These are phyloP conservation scores for Solanum megistacrolobum DNA, from an alignment of 257 asterid genomes.

Conservation along the genomic window DNA sequence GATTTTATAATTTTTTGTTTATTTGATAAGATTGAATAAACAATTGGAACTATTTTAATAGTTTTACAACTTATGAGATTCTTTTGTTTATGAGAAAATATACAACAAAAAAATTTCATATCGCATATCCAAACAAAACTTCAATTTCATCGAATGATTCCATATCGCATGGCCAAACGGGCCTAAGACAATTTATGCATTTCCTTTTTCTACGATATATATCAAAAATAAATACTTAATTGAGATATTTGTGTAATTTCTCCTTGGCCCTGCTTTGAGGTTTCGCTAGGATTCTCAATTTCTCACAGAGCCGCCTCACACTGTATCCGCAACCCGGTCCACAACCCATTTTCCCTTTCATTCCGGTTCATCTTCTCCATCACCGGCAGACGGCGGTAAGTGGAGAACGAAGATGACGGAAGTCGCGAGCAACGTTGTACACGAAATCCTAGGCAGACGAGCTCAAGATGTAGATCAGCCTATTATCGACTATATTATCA, in stretches of 20 bases:
- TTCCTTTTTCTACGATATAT: neutral
- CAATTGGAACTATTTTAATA: too few relatives aligned
- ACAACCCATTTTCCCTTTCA: neutral
- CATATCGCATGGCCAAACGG: too few relatives aligned
- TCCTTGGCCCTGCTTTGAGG: neutral
- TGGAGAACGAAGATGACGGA: conserved; percentile 49
- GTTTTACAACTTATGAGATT: too few relatives aligned
- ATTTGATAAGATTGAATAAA: too few relatives aligned
- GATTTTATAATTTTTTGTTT: too few relatives aligned
- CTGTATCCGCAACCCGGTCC: neutral
- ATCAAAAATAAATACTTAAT: neutral
- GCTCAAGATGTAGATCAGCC: conserved; percentile 78
- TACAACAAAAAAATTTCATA: too few relatives aligned
- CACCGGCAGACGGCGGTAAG: neutral
- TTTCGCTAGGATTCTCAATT: neutral
- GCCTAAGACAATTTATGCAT: neutral
- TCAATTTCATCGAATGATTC: too few relatives aligned
- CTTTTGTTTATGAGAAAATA: too few relatives aligned
- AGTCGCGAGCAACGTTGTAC: conserved; percentile 78
- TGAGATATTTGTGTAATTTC: neutral
- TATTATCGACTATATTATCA: conserved; percentile 75
- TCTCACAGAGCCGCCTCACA: neutral
- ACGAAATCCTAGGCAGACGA: conserved; percentile 74
- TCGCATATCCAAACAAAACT: too few relatives aligned
- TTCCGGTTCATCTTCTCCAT: neutral